Evolutionary conservation across 2,329 filamentous ascomycete species (phyloP).

Genomic region (Neofusicoccum sp.): DNA sequence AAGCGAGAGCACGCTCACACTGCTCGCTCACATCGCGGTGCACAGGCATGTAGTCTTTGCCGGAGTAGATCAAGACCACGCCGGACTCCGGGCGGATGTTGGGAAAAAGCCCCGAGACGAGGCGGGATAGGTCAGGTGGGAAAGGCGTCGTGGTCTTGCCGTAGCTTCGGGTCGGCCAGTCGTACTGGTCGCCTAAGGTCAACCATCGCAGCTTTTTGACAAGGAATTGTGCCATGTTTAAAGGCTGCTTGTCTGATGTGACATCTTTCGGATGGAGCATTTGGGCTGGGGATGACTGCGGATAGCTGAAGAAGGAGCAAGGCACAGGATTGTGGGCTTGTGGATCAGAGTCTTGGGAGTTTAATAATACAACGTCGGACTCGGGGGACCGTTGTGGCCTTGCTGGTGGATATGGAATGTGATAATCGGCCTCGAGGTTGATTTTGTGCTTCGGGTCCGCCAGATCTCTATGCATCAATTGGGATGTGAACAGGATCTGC

Average conservation of each 20-base stretch:
- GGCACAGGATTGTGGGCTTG: background rate
- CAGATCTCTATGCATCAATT: constrained; percentile 78
- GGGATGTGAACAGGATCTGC: constrained; percentile 71
- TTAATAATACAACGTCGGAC: background rate
- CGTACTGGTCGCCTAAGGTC: constrained; percentile 91
- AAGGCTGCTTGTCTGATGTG: constrained; percentile 71
- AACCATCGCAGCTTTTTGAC: constrained; percentile 87
- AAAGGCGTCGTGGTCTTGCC: constrained; percentile 72
- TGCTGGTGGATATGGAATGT: constrained; percentile 63
- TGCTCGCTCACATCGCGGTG: constrained; percentile 93
- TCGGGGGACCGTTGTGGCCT: background rate
- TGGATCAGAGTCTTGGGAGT: background rate
- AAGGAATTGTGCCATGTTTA: constrained; percentile 64
- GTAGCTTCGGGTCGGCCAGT: constrained; percentile 89
- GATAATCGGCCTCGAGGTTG: constrained; percentile 83
- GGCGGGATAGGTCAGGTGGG: constrained; percentile 68
- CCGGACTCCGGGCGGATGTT: constrained; percentile 81
- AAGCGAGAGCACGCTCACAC: constrained; percentile 77
- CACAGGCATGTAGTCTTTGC: constrained; percentile 86
- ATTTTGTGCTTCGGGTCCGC: constrained; percentile 75
- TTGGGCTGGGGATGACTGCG: background rate
- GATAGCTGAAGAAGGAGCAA: constrained; percentile 53
- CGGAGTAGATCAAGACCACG: constrained; percentile 90
- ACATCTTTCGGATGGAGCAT: constrained; percentile 65
- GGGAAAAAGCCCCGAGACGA: constrained; percentile 74